Evolutionary conservation across 2,329 filamentous ascomycete genomes (phyloP), one percentile per base, ranked within the genome.

Genomic region (Hymenoscyphus fraxineus): DNA sequence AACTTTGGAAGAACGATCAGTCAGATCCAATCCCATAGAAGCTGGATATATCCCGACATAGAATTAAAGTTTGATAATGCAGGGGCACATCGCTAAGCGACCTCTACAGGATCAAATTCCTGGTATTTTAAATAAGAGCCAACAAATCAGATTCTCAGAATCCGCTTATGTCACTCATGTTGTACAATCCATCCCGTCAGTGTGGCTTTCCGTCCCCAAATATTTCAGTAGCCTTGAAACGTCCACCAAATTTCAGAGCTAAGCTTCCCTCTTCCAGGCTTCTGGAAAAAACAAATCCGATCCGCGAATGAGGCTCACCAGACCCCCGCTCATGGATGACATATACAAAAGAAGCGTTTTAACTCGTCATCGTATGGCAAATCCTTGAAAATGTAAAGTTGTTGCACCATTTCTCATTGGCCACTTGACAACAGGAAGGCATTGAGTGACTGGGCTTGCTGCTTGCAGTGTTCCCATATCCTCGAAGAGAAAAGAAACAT

Each of bases 391-490:
- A 66, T 6, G 63, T 64, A 6, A 69, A 38, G 35, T 61, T 64
- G 19, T 61, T 64, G 16, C 62, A 63, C 5, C 59, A 66, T 27
- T 64, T 59, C 10, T 64, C 61, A 7, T 66, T 66, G 22, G 64
- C 38, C 15, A 66, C 44, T 47, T 60, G 64, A 38, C 62, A 67
- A 39, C 56, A 54, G 40, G 56, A 6, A 59, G 39, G 39, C 59
- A 62, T 54, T 44, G 27, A 6, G 15, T 16, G 41, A 27, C 1
- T 27, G 27, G 27, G 27, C 27, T 27, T 27, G 22, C 22, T 27
- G 22, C 22, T 27, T 27, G 27, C 27, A 27, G 2, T 3, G 3
- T 27, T 27, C 27, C 27, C 27, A 27, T 27, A 3, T 27, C 27
- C 27, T 27, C 2, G 27, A 27, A 27, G 1, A 27, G 27, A 27